Conservation (phyloP, 139 green algal genomes). For the Gonium pectorale region DNA sequence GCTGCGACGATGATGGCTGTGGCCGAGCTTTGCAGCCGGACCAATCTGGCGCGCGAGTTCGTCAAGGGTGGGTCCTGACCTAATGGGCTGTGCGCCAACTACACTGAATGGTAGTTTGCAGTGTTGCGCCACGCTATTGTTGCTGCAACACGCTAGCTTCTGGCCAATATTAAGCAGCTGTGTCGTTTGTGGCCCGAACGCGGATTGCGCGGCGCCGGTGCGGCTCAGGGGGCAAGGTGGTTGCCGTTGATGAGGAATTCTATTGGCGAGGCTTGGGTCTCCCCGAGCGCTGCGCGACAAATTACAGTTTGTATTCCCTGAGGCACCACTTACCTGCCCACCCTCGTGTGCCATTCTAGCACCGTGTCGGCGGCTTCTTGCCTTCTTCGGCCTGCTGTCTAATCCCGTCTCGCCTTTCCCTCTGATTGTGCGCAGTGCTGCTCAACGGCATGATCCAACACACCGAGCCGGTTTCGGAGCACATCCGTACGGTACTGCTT, state of each 20-base stretch:
- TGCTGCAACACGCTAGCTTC: too few species aligned
- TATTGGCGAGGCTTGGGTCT: slow-evolving; percentile 16
- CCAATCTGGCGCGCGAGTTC: slow-evolving; percentile 65
- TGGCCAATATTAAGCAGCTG: too few species aligned
- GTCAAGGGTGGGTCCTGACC: slow-evolving; percentile 63
- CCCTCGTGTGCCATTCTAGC: background rate
- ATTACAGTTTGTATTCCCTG: slow-evolving; percentile 91
- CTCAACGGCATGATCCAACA: slow-evolving; percentile 54
- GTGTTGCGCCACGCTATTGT: too few species aligned
- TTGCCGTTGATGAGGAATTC: slow-evolving; percentile 53
- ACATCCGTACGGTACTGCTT: slow-evolving; percentile 58
- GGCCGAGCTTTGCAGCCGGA: slow-evolving; percentile 70
- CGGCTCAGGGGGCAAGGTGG: background rate
- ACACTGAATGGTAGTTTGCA: too few species aligned
- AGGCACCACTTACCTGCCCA: slow-evolving; percentile 53
- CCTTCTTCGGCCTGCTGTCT: too few species aligned
- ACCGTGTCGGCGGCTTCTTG: background rate
- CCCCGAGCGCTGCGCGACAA: slow-evolving; percentile 10
- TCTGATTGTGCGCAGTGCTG: slow-evolving; percentile 59
- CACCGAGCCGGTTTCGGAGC: slow-evolving; percentile 43
- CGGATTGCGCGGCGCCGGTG: too few species aligned
- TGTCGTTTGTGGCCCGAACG: too few species aligned
- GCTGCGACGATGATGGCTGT: slow-evolving; percentile 83
- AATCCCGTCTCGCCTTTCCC: background rate
- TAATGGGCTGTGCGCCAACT: too few species aligned